phyloP scores from a whole-genome alignment of 202 grass and related monocot genomes.

The Bolboschoenoplectus hybrid region DNA sequence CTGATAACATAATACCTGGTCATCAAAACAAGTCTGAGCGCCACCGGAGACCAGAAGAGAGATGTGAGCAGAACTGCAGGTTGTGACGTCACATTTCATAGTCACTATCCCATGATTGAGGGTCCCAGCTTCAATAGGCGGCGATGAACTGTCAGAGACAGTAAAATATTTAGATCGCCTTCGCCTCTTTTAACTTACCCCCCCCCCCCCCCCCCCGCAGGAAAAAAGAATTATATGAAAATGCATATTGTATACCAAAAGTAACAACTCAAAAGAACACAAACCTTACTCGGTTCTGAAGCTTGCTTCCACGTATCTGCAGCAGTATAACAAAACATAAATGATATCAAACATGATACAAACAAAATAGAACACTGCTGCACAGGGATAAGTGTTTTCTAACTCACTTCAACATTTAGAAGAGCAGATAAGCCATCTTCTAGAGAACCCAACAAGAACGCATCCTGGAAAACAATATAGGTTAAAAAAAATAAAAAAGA shows the following conservation, averaged over 20 bases:
- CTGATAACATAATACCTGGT: constrained; percentile 52
- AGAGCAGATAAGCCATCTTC: constrained; percentile 76
- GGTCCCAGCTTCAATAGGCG: constrained; percentile 56
- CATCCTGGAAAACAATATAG: constrained; percentile 50
- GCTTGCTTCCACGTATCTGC: constrained; percentile 70
- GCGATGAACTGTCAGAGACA: constrained; percentile 45
- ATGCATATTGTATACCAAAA: constrained; percentile 18
- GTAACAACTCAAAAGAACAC: constrained; percentile 11
- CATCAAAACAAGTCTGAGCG: constrained; percentile 62
- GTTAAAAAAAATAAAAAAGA: constrained; percentile 17
- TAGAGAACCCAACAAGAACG: constrained; percentile 59
- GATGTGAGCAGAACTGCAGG: constrained; percentile 57
- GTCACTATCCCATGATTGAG: constrained; percentile 59
- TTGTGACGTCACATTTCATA: constrained; percentile 69
- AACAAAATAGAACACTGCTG: constrained; percentile 31
- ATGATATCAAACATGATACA: constrained; percentile 10
- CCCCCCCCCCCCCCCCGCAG: neutral
- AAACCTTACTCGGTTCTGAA: constrained; percentile 70
- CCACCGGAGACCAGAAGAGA: constrained; percentile 69
- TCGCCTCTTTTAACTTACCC: constrained; percentile 21
- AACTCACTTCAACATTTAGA: constrained; percentile 71
- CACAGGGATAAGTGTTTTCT: neutral
- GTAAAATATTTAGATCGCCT: constrained; percentile 29
- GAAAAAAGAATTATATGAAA: neutral
- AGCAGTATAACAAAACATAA: constrained; percentile 17